These are phyloP conservation scores for Dovyalis caffra DNA, from an alignment of 345 rosid species.

Conservation along the genomic window DNA sequence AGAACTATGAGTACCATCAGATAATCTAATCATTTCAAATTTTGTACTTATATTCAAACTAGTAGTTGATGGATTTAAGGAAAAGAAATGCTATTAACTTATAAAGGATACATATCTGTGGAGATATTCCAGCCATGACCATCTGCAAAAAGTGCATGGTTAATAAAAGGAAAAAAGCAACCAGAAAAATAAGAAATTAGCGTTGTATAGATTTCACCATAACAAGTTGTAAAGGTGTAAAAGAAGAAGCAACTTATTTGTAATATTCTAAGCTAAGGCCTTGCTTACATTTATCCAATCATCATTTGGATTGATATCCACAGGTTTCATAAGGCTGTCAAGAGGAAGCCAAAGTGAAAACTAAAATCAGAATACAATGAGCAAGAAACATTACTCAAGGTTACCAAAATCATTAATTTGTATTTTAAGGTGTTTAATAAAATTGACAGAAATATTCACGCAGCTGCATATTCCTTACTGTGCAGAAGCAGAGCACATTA, in stretches of 20 bases:
- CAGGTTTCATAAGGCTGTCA: conserved; percentile 79
- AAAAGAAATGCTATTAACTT: neutral
- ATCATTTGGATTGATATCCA: conserved; percentile 89
- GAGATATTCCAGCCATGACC: conserved; percentile 94
- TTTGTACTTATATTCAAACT: neutral
- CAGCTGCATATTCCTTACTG: neutral
- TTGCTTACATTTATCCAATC: conserved; percentile 95
- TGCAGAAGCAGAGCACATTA: neutral
- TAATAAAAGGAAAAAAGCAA: conserved; percentile 11
- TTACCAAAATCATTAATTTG: neutral
- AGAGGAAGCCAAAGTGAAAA: conserved; percentile 26
- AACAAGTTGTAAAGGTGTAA: neutral
- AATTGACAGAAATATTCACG: neutral
- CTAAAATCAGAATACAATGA: neutral
- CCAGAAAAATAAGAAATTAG: conserved; percentile 5
- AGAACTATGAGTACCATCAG: neutral
- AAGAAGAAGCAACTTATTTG: conserved; percentile 7
- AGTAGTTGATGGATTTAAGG: neutral
- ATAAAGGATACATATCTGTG: conserved; percentile 82
- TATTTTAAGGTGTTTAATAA: neutral
- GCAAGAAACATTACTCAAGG: neutral
- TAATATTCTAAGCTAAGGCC: conserved; percentile 1
- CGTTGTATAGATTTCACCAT: neutral
- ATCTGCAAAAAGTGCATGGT: conserved; percentile 47
- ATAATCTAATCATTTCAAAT: neutral